These are phyloP conservation scores for Davidsoniella virescens DNA, from an alignment of 2,329 filamentous ascomycete genomes.

Conservation along the genomic window DNA sequence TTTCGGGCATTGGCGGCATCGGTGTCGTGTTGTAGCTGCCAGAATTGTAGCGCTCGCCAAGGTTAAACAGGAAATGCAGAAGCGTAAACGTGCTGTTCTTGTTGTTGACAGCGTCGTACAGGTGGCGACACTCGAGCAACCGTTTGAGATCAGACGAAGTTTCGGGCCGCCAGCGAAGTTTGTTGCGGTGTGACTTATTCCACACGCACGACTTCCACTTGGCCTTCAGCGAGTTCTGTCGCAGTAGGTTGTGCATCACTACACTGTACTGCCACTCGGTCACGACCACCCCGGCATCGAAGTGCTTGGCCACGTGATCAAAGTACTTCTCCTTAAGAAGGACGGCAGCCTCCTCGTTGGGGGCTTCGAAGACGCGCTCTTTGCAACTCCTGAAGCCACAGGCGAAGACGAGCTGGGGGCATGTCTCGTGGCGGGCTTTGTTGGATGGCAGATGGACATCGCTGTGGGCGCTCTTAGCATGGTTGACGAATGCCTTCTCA, in stretches of 20 bases:
- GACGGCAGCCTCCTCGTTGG: constrained; percentile 22
- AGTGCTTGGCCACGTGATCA: constrained; percentile 31
- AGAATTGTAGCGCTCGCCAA: constrained; percentile 20
- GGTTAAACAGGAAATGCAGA: constrained; percentile 28
- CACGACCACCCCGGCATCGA: constrained; percentile 27
- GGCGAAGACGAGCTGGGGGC: constrained; percentile 28
- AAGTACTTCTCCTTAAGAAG: constrained; percentile 28
- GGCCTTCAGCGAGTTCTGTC: constrained; percentile 27
- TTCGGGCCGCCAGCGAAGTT: constrained; percentile 25
- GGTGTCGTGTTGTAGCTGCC: constrained; percentile 23
- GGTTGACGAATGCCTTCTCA: constrained; percentile 28
- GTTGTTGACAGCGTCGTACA: constrained; percentile 23
- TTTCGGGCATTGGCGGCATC: constrained; percentile 14
- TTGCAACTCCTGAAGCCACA: constrained; percentile 28
- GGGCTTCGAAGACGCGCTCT: constrained; percentile 27
- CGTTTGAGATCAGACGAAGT: constrained; percentile 28
- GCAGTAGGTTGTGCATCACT: constrained; percentile 28
- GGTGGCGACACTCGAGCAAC: constrained; percentile 28
- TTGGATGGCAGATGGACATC: constrained; percentile 26
- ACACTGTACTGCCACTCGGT: constrained; percentile 28
- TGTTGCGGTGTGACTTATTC: constrained; percentile 27
- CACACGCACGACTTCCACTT: constrained; percentile 30
- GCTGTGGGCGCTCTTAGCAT: constrained; percentile 27
- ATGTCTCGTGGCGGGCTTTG: constrained; percentile 25
- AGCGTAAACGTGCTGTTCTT: constrained; percentile 17